Evolutionary conservation across 2,329 filamentous ascomycete genomes (phyloP).

Genomic region (Aspergillus udagawae): DNA sequence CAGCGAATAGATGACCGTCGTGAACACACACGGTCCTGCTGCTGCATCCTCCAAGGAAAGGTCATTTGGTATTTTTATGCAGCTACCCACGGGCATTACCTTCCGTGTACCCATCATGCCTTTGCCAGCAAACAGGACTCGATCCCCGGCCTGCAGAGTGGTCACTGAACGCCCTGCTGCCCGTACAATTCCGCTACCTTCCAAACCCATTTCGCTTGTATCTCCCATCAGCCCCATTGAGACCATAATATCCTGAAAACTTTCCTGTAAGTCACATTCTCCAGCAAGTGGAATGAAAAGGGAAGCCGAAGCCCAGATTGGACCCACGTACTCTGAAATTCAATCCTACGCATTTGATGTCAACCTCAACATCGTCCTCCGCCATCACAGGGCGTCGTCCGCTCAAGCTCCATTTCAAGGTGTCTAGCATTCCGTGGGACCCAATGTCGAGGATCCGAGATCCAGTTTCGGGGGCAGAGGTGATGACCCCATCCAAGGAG

Average conservation of each 20-base stretch:
- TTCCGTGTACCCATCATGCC: background rate
- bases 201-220: slow-evolving; percentile 37
- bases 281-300: background rate
- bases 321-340: background rate
- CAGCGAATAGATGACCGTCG: background rate
- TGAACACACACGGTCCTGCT: background rate
- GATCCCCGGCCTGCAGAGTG: slow-evolving; percentile 39
- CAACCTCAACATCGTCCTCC: slow-evolving; percentile 30
- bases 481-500: too few species aligned
- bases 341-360: slow-evolving; percentile 12
- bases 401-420: too few species aligned
- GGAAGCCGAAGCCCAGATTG: too few species aligned
- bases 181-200: slow-evolving; percentile 38
- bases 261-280: background rate
- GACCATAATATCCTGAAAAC: slow-evolving; percentile 16
- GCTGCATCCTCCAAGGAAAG: background rate
- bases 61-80: background rate
- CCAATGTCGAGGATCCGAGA: too few species aligned
- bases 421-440: slow-evolving; percentile 9
- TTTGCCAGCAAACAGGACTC: slow-evolving; percentile 21
- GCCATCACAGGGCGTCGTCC: slow-evolving; percentile 1
- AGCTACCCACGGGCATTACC: background rate
- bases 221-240: slow-evolving; percentile 9
- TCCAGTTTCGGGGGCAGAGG: too few species aligned
- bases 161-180: slow-evolving; percentile 26